Evolutionary conservation across 345 rosid genomes (phyloP), one percentile per base, ranked within the genome.

Genomic region (Excoecaria cochinchinensis): DNA sequence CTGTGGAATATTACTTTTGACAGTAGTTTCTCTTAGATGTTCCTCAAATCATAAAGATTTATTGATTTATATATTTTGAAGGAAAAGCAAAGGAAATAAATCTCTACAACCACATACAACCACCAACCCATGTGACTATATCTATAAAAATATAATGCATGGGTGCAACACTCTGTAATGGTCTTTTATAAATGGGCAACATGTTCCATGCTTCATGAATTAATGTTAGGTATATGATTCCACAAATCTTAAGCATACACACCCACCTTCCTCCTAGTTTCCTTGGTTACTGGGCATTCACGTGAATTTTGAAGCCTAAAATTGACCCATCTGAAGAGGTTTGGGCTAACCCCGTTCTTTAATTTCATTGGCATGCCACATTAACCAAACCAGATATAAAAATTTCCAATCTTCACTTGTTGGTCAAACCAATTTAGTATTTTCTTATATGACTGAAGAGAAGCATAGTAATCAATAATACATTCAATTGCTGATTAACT

Each of bases 61-160:
- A n/a, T 7, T 46, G 72, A 36, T 17, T 17, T 47, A 39, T 53
- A 53, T 62, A 62, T 66, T 44, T 59, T 8, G 7, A 73, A 63
- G 25, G 64, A 19, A 64, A 77, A 71, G 74, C 8, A n/a, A 46
- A 40, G 4, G 15, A 69, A 74, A 60, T 72, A 39, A 70, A 65
- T 47, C 50, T 57, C 64, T 21, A 39, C 56, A 1, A 40, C 67
- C 69, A 72, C 62, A 73, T 40, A 40, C 66, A 71, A 70, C 82
- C 51, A 65, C 74, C 69, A 59, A 50, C 78, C 87, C 88, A 83
- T 82, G 90, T 87, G 90, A 87, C 10, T 21, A 79, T 65, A 65
- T 67, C 81, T 24, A 66, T 13, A 4, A 82, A 17, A 61, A 8
- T 38, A 68, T 25, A 75, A 44, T 8, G 67, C 67, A 15, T 4